A percentile compares a stretch with the other conserved stretches of the same genome.
phyloP scores from a whole-genome alignment of 305 asterid species.

The Fraxinus sp. region DNA sequence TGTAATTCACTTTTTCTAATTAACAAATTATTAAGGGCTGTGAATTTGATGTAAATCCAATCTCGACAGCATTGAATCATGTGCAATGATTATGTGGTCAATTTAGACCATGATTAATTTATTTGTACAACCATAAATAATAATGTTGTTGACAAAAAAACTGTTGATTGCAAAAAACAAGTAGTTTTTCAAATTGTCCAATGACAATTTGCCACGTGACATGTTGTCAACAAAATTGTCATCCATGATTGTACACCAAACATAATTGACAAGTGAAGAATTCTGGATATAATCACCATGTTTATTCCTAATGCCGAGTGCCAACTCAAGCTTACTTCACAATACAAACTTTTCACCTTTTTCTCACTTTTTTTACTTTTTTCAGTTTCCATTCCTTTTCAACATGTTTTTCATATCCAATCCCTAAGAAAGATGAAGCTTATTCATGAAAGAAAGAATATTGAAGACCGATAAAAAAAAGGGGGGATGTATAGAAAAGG shows the following conservation, averaged over 20 bases:
- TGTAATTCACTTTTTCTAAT: background rate
- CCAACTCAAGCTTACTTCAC: conserved; percentile 18
- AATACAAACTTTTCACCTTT: background rate
- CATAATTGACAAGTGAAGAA: background rate
- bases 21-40: background rate
- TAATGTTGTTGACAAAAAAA: too few species aligned
- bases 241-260: too few species aligned
- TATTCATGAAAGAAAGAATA: background rate
- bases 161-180: too few species aligned
- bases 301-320: conserved; percentile 21
- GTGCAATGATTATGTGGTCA: conserved; percentile 29
- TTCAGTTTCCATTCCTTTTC: background rate
- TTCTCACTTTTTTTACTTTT: conserved; percentile 15
- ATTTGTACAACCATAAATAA: too few species aligned
- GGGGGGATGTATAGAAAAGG: background rate
- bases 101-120: background rate
- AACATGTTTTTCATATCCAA: conserved; percentile 11
- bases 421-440: background rate
- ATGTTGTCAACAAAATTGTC: too few species aligned
- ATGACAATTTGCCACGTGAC: too few species aligned
- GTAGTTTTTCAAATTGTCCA: too few species aligned
- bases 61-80: conserved; percentile 22
- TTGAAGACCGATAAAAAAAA: background rate
- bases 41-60: conserved; percentile 14
- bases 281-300: background rate